phyloP scores from a whole-genome alignment of 1,139 yeast genomes.

The Scheffersomyces segobiensis region DNA sequence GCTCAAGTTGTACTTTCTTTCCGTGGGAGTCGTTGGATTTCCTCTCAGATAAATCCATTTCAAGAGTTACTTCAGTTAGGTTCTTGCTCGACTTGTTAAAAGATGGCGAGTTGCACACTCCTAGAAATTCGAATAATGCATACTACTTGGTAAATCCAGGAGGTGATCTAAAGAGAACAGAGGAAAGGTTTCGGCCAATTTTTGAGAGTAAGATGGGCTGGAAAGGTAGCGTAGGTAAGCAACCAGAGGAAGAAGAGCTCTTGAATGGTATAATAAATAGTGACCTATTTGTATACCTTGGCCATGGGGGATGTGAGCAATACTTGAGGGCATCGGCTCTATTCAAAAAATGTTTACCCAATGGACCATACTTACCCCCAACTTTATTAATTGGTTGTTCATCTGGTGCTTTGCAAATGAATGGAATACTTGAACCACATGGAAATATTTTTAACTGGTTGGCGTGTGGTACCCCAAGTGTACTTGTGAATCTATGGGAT shows the following conservation, averaged over 20 bases:
- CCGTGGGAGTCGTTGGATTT: constrained; percentile 89
- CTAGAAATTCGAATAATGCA: constrained; percentile 25
- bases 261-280: constrained; percentile 36
- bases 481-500: constrained; percentile 90
- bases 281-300: constrained; percentile 74
- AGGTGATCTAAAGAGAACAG: constrained; percentile 72
- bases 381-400: constrained; percentile 87
- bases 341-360: constrained; percentile 21
- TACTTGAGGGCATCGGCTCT: constrained; percentile 49
- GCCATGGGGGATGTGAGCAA: constrained; percentile 96
- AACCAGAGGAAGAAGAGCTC: constrained; percentile 57
- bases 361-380: constrained; percentile 53
- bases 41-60: constrained; percentile 54
- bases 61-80: constrained; percentile 73
- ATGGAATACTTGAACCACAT: constrained; percentile 67
- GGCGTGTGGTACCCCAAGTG: constrained; percentile 78
- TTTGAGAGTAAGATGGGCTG: constrained; percentile 47
- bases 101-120: constrained; percentile 1
- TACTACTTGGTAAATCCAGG: constrained; percentile 78
- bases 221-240: constrained; percentile 52
- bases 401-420: constrained; percentile 66
- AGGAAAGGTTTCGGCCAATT: constrained; percentile 51
- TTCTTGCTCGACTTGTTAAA: constrained; percentile 46
- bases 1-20: constrained; percentile 59
- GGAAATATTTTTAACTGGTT: constrained; percentile 80